Base-by-base conservation (phyloP, 495 filamentous ascomycete species). In the Lophiotrema nucula region DNA sequence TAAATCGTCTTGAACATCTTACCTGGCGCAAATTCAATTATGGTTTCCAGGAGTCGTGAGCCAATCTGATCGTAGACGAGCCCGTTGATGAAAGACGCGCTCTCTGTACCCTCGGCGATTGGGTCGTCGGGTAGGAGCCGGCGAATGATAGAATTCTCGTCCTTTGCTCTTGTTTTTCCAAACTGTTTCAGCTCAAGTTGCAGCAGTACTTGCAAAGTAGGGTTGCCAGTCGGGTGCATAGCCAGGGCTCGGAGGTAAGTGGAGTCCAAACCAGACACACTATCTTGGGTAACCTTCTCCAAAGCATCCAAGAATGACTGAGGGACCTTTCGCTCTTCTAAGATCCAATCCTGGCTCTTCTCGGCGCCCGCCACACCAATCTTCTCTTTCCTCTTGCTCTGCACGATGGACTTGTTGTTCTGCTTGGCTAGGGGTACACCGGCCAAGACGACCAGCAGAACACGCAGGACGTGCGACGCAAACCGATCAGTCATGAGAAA, bases 301-400 rank as follows among this genome's bases (percentile, higher is more conserved):
- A 92, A 71, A 1, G 90, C 87, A 13, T 78, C 72, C 13, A 80
- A 74, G 67, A 98, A 97, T 0, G 86, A 87, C 19, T 83, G 79
- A 1, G 93, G 95, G 1, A 97, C 90, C 16, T 47, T 68, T 69
- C 69, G 55, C 65, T 74, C 26, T 66, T 75, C 67, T 13, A 69
- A 63, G 47, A 26, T 60, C 24, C 43, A 70, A 73, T 70, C 73
- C 6, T 47, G 54, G 6, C 50, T 62, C 50, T 73, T 71, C 19
- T 67, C 65, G 3, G 73, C 62, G 35, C 78, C 68, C 41, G 67
- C 8, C 62, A 85, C 60, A 22, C 79, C 79, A 53, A 92, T 77
- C 65, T 87, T 82, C 72, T 97, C 91, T 70, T 97, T 97, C 74
- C 86, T 89, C 70, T 88, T 90, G 73, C 90, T 92, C 64, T 89